These are phyloP conservation scores for Xerocomellus amylosporus DNA, from an alignment of 768 basidiomycete genomes.

Conservation along the genomic window DNA sequence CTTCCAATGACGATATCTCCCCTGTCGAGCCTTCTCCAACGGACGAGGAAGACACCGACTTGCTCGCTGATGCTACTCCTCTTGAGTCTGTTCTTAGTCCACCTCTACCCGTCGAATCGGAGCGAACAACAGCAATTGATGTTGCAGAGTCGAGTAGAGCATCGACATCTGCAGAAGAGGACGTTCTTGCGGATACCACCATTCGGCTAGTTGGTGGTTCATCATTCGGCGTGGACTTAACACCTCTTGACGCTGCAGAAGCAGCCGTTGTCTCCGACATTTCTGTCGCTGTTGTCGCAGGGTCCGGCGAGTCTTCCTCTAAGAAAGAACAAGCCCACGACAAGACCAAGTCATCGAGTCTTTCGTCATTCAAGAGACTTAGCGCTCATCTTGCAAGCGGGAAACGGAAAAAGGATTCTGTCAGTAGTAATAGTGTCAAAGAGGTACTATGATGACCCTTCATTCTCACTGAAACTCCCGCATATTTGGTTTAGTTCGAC, in stretches of 20 bases:
- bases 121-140: conserved; percentile 2
- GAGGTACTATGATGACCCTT: conserved; percentile 30
- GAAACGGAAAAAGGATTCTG: conserved; percentile 52
- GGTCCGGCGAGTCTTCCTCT: conserved; percentile 23
- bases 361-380: conserved; percentile 56
- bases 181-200: conserved; percentile 38
- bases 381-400: conserved; percentile 40
- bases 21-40: conserved; percentile 21
- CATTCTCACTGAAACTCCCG: conserved; percentile 5
- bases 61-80: conserved; percentile 47
- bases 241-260: conserved; percentile 34
- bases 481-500: conserved; percentile 20
- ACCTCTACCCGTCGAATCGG: conserved; percentile 21
- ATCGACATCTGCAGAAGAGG: conserved; percentile 12
- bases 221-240: conserved; percentile 28
- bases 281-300: conserved; percentile 33
- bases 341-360: conserved; percentile 52
- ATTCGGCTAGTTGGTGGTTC: conserved; percentile 62
- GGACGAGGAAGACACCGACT: conserved; percentile 41
- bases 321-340: conserved; percentile 42
- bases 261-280: conserved; percentile 35
- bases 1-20: conserved; percentile 16
- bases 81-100: conserved; percentile 33
- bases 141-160: conserved; percentile 10
- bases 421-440: conserved; percentile 46